phyloP scores from a whole-genome alignment of 192 early-diverging fungal species.

The Funneliformis mosseae region DNA sequence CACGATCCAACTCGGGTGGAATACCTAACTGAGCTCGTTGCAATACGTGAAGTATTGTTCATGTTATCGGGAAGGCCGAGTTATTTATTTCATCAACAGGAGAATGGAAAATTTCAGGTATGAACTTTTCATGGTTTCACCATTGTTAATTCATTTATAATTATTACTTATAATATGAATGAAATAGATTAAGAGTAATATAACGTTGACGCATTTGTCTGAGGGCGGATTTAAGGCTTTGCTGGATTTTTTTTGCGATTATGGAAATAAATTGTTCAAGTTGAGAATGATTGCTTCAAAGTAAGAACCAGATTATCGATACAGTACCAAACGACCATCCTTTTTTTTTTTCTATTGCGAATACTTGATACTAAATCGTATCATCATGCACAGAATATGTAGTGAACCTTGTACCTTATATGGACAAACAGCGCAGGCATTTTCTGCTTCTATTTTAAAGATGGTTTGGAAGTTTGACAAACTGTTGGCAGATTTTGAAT shows the following conservation, averaged over 20 bases:
- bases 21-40: conserved; percentile 40
- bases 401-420: conserved; percentile 25
- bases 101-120: conserved; percentile 31
- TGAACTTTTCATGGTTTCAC: not conserved
- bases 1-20: conserved; percentile 3
- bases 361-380: not conserved
- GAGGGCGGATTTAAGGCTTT: conserved; percentile 33
- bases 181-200: conserved; percentile 33
- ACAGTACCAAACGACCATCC: not conserved
- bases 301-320: not conserved
- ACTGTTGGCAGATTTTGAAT: conserved; percentile 37
- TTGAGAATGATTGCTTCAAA: conserved; percentile 21
- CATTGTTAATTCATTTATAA: not conserved
- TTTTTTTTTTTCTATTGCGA: conserved; percentile 15
- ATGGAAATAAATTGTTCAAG: conserved; percentile 34
- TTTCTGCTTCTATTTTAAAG: conserved; percentile 35
- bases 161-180: not conserved
- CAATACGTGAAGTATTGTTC: conserved; percentile 44
- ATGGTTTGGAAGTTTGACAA: conserved; percentile 37
- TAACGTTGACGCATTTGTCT: conserved; percentile 35
- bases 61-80: conserved; percentile 39
- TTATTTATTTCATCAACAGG: conserved; percentile 33
- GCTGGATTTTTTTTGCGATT: conserved; percentile 37
- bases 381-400: conserved; percentile 9
- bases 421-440: conserved; percentile 50